These are phyloP conservation scores for Solanum peruvianum DNA, from an alignment of 257 asterid genomes.

Conservation along the genomic window DNA sequence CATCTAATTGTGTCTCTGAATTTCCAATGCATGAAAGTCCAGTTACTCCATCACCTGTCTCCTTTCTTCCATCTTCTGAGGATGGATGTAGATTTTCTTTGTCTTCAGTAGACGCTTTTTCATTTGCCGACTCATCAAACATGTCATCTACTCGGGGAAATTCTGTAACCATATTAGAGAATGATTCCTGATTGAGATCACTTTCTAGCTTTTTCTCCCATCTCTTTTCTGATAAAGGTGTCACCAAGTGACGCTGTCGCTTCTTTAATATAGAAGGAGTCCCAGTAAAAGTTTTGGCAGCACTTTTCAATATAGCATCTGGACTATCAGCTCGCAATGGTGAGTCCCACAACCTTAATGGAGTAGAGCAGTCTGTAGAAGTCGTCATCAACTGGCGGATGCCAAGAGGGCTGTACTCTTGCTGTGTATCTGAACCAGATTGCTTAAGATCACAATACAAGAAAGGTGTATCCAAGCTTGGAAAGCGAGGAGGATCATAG, in stretches of 20 bases:
- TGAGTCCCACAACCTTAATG: slow-evolving; percentile 76
- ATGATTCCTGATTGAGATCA: slow-evolving; percentile 24
- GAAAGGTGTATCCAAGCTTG: slow-evolving; percentile 77
- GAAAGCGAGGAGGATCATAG: slow-evolving; percentile 93
- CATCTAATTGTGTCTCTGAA: slow-evolving; percentile 13
- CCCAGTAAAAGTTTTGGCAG: slow-evolving; percentile 69
- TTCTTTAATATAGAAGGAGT: slow-evolving; percentile 89
- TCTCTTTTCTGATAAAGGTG: slow-evolving; percentile 85
- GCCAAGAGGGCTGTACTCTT: slow-evolving; percentile 93
- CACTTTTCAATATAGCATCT: slow-evolving; percentile 69
- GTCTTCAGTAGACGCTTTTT: slow-evolving; percentile 17
- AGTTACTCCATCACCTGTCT: slow-evolving; percentile 10
- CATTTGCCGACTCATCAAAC: slow-evolving; percentile 32
- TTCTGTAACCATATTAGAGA: slow-evolving; percentile 34
- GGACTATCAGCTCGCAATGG: slow-evolving; percentile 74
- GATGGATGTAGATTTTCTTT: slow-evolving; percentile 48
- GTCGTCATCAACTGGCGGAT: slow-evolving; percentile 84
- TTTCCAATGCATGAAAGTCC: slow-evolving; percentile 14
- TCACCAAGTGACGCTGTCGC: slow-evolving; percentile 68
- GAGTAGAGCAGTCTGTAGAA: slow-evolving; percentile 40
- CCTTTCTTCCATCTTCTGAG: slow-evolving; percentile 13
- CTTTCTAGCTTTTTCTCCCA: slow-evolving; percentile 55
- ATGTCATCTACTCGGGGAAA: slow-evolving; percentile 44
- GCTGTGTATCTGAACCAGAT: slow-evolving; percentile 64
- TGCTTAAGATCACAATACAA: slow-evolving; percentile 82